These are phyloP conservation scores for Verticillium nonalfalfae DNA, from an alignment of 2,329 filamentous ascomycete genomes.

Conservation along the genomic window DNA sequence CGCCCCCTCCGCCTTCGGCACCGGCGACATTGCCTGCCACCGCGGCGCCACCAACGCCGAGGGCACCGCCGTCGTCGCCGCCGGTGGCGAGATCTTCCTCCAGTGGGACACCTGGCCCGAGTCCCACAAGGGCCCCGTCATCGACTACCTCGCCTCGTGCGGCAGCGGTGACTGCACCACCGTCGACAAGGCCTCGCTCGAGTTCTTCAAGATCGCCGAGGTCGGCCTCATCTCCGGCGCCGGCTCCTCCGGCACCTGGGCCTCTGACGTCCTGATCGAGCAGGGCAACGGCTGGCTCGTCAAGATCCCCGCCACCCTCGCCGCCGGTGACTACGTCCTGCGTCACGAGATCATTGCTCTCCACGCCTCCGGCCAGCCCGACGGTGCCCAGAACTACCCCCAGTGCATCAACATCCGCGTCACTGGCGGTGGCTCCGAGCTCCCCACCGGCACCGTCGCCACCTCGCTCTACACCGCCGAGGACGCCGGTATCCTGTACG, in stretches of 20 bases:
- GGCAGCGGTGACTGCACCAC: conserved; percentile 43
- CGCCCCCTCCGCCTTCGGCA: conserved; percentile 31
- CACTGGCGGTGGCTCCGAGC: conserved; percentile 27
- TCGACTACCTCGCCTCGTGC: conserved; percentile 54
- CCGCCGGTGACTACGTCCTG: conserved; percentile 46
- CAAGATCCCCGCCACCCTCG: conserved; percentile 38
- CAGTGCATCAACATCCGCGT: conserved; percentile 45
- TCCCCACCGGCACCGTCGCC: conserved; percentile 21
- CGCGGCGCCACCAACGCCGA: conserved; percentile 31
- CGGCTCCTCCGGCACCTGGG: conserved; percentile 49
- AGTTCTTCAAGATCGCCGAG: conserved; percentile 56
- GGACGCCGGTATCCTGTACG: conserved; percentile 28
- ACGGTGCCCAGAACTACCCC: conserved; percentile 43
- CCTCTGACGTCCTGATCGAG: conserved; percentile 41
- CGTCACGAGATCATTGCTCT: conserved; percentile 51
- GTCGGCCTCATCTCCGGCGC: conserved; percentile 41
- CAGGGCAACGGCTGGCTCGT: conserved; percentile 40
- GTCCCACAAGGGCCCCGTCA: conserved; percentile 54
- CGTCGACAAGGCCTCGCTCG: conserved; percentile 41
- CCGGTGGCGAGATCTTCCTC: conserved; percentile 51
- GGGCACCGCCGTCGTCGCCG: conserved; percentile 39
- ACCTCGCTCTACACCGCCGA: conserved; percentile 26
- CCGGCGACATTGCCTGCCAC: conserved; percentile 40
- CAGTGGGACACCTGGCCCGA: conserved; percentile 63
- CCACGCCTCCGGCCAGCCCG: conserved; percentile 34